Evolutionary conservation across 2,329 filamentous ascomycete genomes (phyloP).

Genomic region (Dactylellina leptospora): DNA sequence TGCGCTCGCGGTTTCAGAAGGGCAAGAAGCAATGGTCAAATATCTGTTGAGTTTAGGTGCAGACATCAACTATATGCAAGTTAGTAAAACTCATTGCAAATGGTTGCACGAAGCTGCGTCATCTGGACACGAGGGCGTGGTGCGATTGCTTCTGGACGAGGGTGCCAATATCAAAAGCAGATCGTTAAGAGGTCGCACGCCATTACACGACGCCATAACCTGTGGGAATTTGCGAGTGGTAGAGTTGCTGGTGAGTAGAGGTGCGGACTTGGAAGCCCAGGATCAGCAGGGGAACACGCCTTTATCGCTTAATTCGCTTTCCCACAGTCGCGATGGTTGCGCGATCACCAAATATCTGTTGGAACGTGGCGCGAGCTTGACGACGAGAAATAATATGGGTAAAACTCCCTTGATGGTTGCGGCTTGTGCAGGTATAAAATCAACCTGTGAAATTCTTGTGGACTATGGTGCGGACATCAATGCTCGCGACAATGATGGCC

Average conservation of each 20-base stretch:
- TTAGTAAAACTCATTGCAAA: too few species aligned
- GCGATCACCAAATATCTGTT: too few species aligned
- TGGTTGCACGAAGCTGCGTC: not conserved
- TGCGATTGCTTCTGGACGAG: not conserved
- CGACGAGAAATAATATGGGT: too few species aligned
- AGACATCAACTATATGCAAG: not conserved
- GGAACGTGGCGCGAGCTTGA: too few species aligned
- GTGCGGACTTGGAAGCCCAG: too few species aligned
- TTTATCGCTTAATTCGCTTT: too few species aligned
- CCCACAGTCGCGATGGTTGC: too few species aligned
- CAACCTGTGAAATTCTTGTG: too few species aligned
- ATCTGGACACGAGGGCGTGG: not conserved
- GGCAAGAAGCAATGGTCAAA: not conserved
- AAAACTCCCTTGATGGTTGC: too few species aligned
- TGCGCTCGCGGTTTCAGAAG: not conserved
- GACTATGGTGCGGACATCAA: too few species aligned
- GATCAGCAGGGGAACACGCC: not conserved
- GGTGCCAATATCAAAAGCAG: not conserved
- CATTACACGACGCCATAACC: not conserved
- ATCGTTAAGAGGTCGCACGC: not conserved
- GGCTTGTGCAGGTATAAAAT: too few species aligned
- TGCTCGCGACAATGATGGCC: too few species aligned
- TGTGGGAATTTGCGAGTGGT: not conserved
- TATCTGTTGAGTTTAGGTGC: not conserved
- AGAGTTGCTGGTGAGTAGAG: not conserved